Base-by-base conservation (phyloP, 352 stramenopile species). In the Phytophthora tubulina region DNA sequence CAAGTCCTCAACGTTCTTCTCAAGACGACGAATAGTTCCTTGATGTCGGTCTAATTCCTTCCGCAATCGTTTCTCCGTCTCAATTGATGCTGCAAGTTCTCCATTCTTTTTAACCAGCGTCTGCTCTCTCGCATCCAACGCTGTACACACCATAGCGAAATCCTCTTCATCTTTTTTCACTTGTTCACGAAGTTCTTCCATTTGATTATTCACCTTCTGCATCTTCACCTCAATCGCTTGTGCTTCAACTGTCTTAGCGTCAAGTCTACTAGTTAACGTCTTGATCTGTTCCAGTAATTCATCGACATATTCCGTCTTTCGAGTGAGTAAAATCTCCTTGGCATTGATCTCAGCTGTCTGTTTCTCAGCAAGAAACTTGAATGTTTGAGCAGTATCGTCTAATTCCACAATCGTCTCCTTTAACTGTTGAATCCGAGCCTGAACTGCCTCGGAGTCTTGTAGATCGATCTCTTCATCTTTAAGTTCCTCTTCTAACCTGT, bases 101-200 rank as follows among this genome's bases (percentile, higher is more conserved):
- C 67, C 59, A 8, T 72, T 75, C 39, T 82, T 80, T 46, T 80
- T 81, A 0, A 44, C 48, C 11, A 91, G 41, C 21, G 74, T 76
- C 10, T 82, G 66, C 53, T 92, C 83, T 63, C 88, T 80, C 11
- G 77, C 72, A 33, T 87, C 81, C 27, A 90, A 60, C 13, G 79
- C 79, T 3, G 87, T 73, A n/a, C 72, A 77, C 14, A 92, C 59
- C 81, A 91, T 85, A 3, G 73, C 60, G 46, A 93, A 92, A 4
- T 92, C 85, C 6, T 90, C 81, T 58, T 95, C 87, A 17, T 90
- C 75, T n/a, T 84, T 88, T 6, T 75, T 61, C 48, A 91, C 59
- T 55, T 92, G 84, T 10, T 84, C 65, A 3, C 75, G 70, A 11
- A 90, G 66, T 7, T 87, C 73, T 0, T 78, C 52, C 4, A 86